Evolutionary conservation across 352 stramenopile species (phyloP), one percentile per base, ranked within the genome.

Genomic region (Elongisporangium undulatum): DNA sequence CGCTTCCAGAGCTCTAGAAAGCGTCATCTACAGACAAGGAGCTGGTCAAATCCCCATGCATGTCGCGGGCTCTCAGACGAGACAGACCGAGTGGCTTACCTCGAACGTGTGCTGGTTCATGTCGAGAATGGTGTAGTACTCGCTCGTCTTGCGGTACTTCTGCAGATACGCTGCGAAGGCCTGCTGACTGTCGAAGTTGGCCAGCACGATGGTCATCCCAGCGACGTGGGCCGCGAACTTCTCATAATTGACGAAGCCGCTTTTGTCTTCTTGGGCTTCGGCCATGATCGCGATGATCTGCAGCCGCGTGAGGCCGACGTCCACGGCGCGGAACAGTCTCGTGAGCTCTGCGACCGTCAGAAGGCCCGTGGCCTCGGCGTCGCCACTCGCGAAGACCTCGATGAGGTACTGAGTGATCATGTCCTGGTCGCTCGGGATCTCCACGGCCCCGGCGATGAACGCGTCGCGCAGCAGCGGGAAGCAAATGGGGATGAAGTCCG

Each of bases 101-200:
- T 90, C 81, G 59, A 92, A 90, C 38, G 79, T 72, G 68, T 90
- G 85, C 64, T 94, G 80, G 61, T 92, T 91, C 61, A 92, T 69
- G 51, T 89, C 80, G 16, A 91, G 68, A 7, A 94, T 67, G 1
- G 69, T 77, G 68, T 92, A 94, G 63, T 90, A 91, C 50, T 92
- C 82, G 57, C 76, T 84, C 41, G 75, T 87, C 55, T 85, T 81
- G 53, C 82, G 84, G 64, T 92, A 91, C 49, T 67, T 78, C 23
- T 79, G 75, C 21, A 90, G 54, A 49, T 79, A 89, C 53, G 71
- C 22, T 2, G 79, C 74, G 34, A 82, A 85, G 0, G 72, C 69
- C 38, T 89, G 69, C 62, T 94, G 79, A 21, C 64, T 85, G 57
- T 92, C 81, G 21, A 90, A 77, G 58, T 79, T 88, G 49, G 77